These are phyloP conservation scores for Phallus indusiatus DNA, from an alignment of 768 basidiomycete genomes.

Conservation along the genomic window DNA sequence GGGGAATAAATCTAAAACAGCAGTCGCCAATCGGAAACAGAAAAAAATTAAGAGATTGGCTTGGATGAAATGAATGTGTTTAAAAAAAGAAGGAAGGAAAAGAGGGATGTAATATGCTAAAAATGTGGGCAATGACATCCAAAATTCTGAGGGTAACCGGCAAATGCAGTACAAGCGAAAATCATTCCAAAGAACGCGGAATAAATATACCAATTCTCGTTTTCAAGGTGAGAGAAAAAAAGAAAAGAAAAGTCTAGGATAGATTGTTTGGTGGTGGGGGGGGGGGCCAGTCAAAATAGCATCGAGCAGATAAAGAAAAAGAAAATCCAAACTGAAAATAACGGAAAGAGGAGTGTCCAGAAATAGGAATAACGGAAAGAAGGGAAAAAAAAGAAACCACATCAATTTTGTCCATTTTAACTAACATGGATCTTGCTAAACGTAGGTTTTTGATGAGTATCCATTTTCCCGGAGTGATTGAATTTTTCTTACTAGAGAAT, in stretches of 20 bases:
- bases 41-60: background rate
- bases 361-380: background rate
- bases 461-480: background rate
- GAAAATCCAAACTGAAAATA: background rate
- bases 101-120: background rate
- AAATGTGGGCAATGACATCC: background rate
- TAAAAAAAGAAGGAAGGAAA: background rate
- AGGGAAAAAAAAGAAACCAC: background rate
- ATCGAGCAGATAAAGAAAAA: background rate
- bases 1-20: background rate
- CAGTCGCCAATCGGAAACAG: background rate
- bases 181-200: background rate
- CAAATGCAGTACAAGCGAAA: background rate
- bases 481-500: constrained; percentile 8
- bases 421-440: too few species aligned
- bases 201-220: background rate
- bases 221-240: too few species aligned
- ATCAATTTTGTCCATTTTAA: too few species aligned
- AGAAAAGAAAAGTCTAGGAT: background rate
- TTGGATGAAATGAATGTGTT: background rate
- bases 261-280: background rate
- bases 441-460: too few species aligned
- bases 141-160: background rate
- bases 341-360: background rate
- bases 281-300: background rate